A percentile compares a stretch with the other conserved stretches of the same genome.
phyloP scores from a whole-genome alignment of 805 yeast species.

The Starmerella roubikii region DNA sequence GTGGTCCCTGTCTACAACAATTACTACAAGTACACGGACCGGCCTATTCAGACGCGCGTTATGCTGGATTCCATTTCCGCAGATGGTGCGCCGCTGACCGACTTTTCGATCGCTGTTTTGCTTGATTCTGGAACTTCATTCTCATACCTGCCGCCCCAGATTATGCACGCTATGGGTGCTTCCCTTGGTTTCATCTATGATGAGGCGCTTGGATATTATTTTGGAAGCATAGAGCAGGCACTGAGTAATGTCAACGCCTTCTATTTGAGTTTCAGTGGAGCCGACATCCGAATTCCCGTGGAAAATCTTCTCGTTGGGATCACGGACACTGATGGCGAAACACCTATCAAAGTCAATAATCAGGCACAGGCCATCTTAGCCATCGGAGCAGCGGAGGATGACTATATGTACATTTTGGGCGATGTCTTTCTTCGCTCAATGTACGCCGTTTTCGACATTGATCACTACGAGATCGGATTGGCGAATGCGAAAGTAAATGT shows the following conservation, averaged over 20 bases:
- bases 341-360: slow-evolving; percentile 26
- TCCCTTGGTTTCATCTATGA: slow-evolving; percentile 32
- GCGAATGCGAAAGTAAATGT: slow-evolving; percentile 34
- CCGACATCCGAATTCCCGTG: slow-evolving; percentile 18
- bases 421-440: slow-evolving; percentile 52
- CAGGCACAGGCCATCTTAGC: slow-evolving; percentile 20
- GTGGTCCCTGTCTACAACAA: slow-evolving; percentile 25
- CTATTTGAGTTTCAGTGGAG: slow-evolving; percentile 20
- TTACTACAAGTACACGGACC: slow-evolving; percentile 12
- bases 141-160: slow-evolving; percentile 33
- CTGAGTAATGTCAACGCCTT: slow-evolving; percentile 28
- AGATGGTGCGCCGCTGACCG: slow-evolving; percentile 3
- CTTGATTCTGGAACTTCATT: slow-evolving; percentile 48
- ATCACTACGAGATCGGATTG: slow-evolving; percentile 41
- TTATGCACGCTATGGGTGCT: slow-evolving; percentile 22
- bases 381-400: slow-evolving; percentile 22
- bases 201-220: slow-evolving; percentile 26
- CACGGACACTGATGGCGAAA: slow-evolving; percentile 7
- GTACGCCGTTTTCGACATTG: slow-evolving; percentile 61
- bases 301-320: slow-evolving; percentile 9
- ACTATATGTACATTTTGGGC: slow-evolving; percentile 37
- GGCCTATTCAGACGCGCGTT: slow-evolving; percentile 16
- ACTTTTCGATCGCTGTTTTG: slow-evolving; percentile 31
- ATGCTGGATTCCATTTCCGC: slow-evolving; percentile 13
- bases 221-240: slow-evolving; percentile 22